Conservation (phyloP, 2,329 filamentous ascomycete species). For the Cladosporium sp. region DNA sequence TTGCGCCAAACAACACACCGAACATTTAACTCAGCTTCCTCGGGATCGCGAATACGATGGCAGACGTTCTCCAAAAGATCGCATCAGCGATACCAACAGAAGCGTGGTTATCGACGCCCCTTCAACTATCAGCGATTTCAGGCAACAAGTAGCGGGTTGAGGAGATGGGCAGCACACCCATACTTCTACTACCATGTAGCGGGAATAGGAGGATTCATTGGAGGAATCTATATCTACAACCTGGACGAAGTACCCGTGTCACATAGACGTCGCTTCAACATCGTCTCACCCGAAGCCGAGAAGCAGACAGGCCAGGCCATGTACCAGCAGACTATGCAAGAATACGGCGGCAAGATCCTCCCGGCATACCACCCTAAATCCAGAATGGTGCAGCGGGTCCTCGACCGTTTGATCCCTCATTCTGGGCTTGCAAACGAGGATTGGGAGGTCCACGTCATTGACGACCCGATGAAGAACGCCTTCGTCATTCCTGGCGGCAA, state of each 20-base stretch:
- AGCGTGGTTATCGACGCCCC: slow-evolving; percentile 22
- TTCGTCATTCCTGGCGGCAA: slow-evolving; percentile 75
- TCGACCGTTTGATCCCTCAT: slow-evolving; percentile 63
- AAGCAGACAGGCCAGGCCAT: slow-evolving; percentile 50
- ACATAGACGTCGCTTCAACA: slow-evolving; percentile 71
- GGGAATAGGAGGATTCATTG: slow-evolving; percentile 38
- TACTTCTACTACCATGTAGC: slow-evolving; percentile 46
- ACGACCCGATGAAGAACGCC: slow-evolving; percentile 64
- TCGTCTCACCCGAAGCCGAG: slow-evolving; percentile 55
- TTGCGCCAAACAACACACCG: slow-evolving; percentile 5
- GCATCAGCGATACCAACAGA: slow-evolving; percentile 12
- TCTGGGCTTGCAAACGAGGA: slow-evolving; percentile 53
- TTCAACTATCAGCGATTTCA: slow-evolving; percentile 33
- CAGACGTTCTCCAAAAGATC: slow-evolving; percentile 9
- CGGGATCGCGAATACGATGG: slow-evolving; percentile 12
- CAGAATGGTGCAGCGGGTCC: slow-evolving; percentile 57
- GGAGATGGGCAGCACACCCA: slow-evolving; percentile 39
- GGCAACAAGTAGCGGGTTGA: slow-evolving; percentile 21
- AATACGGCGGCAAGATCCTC: slow-evolving; percentile 54
- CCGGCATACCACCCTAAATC: slow-evolving; percentile 56
- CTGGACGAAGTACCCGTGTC: slow-evolving; percentile 63
- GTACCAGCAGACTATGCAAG: slow-evolving; percentile 55
- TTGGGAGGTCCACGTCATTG: slow-evolving; percentile 74
- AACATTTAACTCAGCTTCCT: slow-evolving; percentile 8
- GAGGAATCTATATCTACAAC: slow-evolving; percentile 63